Base-by-base conservation (phyloP, 2,329 filamentous ascomycete genomes). In the Aspergillus niger region DNA sequence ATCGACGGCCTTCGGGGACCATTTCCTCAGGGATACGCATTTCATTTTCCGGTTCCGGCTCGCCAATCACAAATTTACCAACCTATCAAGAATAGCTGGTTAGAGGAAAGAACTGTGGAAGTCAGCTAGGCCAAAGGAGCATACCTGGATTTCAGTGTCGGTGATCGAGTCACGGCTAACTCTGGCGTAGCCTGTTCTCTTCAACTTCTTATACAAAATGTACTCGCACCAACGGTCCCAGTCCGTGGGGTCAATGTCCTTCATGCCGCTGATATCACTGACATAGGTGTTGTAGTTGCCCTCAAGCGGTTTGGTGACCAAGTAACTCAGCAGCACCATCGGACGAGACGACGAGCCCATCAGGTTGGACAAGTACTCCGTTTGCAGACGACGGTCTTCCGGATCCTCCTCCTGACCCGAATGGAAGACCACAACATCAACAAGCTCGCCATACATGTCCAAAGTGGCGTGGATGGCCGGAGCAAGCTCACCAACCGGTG, bases 221-320 rank as follows among this genome's bases (percentile, higher is more conserved):
- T 99, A 99, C 81, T 99, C 94, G 81, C 95, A 99, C 95, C 95
- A 99, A 58, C 95, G 84, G 76, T 99, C 95, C 92, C 92, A 97
- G 75, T 99, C 95, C 3, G 83, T 88, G 0, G 89, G 86, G 72
- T 99, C 95, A 53, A 99, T 95, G 72, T 99, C 95, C 71, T 91
- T 88, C 95, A 99, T 99, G 8, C 92, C 91, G 60, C 91, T 96
- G 60, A 81, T 81, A 56, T 92, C 85, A 59, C 91, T 91, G 24
- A 98, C 95, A 70, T 96, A 98, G 0, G 89, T 97, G 75, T 98
- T 94, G 81, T 99, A 99, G 74, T 99, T 99, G 63, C 95, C 95
- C 79, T 97, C 82, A 5, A 90, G 83, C 0, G 95, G 95, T 76
- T 90, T 91, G 22, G 91, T 96, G 48, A 99, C 95, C 0, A 99